Conservation (phyloP, 2,329 filamentous ascomycete genomes). For the Pezicula neosporulosa region DNA sequence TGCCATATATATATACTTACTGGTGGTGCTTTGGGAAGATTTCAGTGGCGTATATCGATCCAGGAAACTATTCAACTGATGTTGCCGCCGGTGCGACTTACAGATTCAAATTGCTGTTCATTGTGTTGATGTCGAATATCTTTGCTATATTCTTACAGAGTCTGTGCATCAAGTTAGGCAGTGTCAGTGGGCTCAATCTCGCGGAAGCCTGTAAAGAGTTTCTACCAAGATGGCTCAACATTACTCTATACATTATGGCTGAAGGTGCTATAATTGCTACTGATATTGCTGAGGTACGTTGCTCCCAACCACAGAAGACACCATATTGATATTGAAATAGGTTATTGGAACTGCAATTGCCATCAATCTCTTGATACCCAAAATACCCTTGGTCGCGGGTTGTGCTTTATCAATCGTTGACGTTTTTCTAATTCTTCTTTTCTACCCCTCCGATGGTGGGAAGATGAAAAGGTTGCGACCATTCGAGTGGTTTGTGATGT, state of each 20-base stretch:
- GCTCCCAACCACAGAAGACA: background rate
- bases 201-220: slow-evolving; percentile 47
- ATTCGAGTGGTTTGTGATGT: slow-evolving; percentile 63
- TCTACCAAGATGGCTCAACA: slow-evolving; percentile 51
- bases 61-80: slow-evolving; percentile 54
- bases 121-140: slow-evolving; percentile 53
- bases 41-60: slow-evolving; percentile 36
- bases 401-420: slow-evolving; percentile 67
- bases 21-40: slow-evolving; percentile 16
- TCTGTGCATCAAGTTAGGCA: slow-evolving; percentile 52
- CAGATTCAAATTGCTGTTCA: slow-evolving; percentile 50
- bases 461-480: slow-evolving; percentile 54
- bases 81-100: slow-evolving; percentile 52
- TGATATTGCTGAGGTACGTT: slow-evolving; percentile 51
- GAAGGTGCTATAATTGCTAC: slow-evolving; percentile 56
- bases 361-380: slow-evolving; percentile 60
- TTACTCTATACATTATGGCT: slow-evolving; percentile 48
- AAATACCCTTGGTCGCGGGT: slow-evolving; percentile 63
- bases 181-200: slow-evolving; percentile 50
- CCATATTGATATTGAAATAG: slow-evolving; percentile 23
- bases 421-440: slow-evolving; percentile 64
- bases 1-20: background rate
- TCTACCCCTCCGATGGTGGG: slow-evolving; percentile 55
- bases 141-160: slow-evolving; percentile 56
- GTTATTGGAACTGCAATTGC: slow-evolving; percentile 71